Evolutionary conservation across 176 grass and related monocot species (phyloP).

Genomic region (Carex kokanica): DNA sequence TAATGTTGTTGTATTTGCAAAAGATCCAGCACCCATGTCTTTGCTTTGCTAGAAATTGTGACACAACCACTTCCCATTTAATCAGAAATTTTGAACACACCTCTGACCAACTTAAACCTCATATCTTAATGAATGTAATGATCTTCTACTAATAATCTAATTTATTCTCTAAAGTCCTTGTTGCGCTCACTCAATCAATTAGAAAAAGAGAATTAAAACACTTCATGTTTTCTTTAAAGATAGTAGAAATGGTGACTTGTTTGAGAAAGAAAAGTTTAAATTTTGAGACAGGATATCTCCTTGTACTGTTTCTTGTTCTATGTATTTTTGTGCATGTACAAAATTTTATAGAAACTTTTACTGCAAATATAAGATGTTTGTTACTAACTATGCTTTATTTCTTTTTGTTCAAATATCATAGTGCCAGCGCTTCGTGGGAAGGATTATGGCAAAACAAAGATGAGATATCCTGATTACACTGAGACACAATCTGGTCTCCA

Average conservation of each 20-base stretch:
- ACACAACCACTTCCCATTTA: neutral
- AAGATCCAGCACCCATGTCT: neutral
- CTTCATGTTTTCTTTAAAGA: neutral
- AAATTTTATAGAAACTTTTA: neutral
- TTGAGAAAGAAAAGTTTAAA: too few species aligned
- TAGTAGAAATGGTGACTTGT: neutral
- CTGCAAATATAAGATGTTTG: neutral
- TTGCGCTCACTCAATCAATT: neutral
- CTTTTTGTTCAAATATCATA: constrained; percentile 28
- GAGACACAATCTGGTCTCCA: constrained; percentile 94
- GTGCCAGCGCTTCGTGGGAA: constrained; percentile 94
- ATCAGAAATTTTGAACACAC: neutral
- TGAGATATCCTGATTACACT: constrained; percentile 94
- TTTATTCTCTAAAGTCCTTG: neutral
- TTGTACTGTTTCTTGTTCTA: neutral
- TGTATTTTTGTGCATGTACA: neutral
- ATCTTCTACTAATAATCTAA: neutral
- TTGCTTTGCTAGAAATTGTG: neutral
- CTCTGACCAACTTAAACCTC: neutral
- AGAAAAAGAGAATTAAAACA: neutral
- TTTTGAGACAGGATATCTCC: neutral
- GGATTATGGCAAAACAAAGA: constrained; percentile 97
- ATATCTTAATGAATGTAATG: neutral
- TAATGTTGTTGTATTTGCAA: neutral
- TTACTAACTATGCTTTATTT: neutral